Evolutionary conservation across 805 yeast species (phyloP).

Genomic region (Clavispora fructus): DNA sequence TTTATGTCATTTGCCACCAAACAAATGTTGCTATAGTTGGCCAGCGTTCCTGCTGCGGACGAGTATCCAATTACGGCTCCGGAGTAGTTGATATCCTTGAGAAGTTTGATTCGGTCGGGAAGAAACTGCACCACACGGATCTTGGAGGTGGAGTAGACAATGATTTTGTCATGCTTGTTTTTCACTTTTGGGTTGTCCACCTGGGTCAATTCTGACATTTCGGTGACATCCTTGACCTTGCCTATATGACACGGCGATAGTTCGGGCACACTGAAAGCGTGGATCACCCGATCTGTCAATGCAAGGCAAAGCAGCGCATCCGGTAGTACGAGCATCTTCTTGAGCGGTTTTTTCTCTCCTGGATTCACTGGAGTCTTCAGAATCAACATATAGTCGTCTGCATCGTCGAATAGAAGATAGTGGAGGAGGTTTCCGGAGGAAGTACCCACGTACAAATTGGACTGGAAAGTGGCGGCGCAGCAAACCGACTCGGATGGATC

Average conservation of each 20-base stretch:
- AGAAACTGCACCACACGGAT: constrained; percentile 28
- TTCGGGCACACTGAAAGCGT: constrained; percentile 32
- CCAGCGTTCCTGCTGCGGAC: constrained; percentile 20
- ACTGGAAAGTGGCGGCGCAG: constrained; percentile 18
- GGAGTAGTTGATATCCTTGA: constrained; percentile 29
- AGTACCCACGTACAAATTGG: constrained; percentile 36
- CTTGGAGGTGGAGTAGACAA: constrained; percentile 25
- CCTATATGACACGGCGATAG: constrained; percentile 33
- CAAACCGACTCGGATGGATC: constrained; percentile 9
- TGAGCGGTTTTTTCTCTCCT: constrained; percentile 11
- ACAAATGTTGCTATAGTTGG: constrained; percentile 26
- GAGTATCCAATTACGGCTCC: constrained; percentile 25
- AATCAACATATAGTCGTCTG: constrained; percentile 27
- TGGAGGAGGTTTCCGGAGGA: constrained; percentile 32
- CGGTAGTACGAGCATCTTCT: constrained; percentile 22
- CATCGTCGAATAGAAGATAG: constrained; percentile 36
- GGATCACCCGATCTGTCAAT: constrained; percentile 21
- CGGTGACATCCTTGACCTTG: constrained; percentile 30
- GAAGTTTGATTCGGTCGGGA: constrained; percentile 22
- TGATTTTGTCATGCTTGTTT: constrained; percentile 19
- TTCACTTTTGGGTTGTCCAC: constrained; percentile 8
- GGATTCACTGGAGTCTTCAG: constrained; percentile 16
- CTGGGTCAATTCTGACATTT: constrained; percentile 22
- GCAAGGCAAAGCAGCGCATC: constrained; percentile 23
- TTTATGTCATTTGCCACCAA: constrained; percentile 27